Base-by-base conservation (phyloP, 75 land plant species). In the Pinus tabuliformis region DNA sequence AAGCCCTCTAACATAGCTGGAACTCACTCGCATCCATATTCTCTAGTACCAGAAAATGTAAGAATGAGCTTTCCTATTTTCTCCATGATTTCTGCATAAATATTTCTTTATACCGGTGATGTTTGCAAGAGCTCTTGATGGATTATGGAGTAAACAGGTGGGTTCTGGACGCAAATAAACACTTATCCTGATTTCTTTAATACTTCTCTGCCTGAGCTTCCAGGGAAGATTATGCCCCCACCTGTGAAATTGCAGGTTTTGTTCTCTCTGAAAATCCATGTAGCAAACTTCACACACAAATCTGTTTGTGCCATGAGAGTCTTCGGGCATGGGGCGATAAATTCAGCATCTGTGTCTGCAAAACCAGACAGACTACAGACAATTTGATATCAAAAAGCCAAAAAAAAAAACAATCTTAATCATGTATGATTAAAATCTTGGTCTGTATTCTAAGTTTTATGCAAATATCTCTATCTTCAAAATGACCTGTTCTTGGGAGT, bases 201-300 rank as follows among this genome's bases (percentile, higher is more conserved):
- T 79, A 17, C 62, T 54, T 65, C 58, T 30, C 72, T 81, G 61
- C 57, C 75, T 39, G 14, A 83, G 85, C 78, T 83, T 83, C 85
- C 83, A 80, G 20, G 85, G 85, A 20, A 81, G 79, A 79, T 80
- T 76, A 78, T 80, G 85, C 45, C 84, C 61, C 16, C 84, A 78
- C 24, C 84, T 45, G 75, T 83, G 85, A 74, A 83, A 75, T 57
- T 83, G 83, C 28, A 81, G 75, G 75, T 80, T 83, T 59, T 81
- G 79, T 33, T 83, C 83, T 20, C 85, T 64, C 61, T 83, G 85
- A 75, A 83, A 81, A 15, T 79, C 78, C 62, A 72, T 78, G 18
- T 80, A 76, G 84, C 85, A 83, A n/a, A 83, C 70, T 62, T 83
- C 83, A 56, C 85, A 80, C 15, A 83, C 74, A 61, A 72, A 83